Base-by-base conservation (phyloP, 129 eudicot species). In the Centrapalus pauciflorus region DNA sequence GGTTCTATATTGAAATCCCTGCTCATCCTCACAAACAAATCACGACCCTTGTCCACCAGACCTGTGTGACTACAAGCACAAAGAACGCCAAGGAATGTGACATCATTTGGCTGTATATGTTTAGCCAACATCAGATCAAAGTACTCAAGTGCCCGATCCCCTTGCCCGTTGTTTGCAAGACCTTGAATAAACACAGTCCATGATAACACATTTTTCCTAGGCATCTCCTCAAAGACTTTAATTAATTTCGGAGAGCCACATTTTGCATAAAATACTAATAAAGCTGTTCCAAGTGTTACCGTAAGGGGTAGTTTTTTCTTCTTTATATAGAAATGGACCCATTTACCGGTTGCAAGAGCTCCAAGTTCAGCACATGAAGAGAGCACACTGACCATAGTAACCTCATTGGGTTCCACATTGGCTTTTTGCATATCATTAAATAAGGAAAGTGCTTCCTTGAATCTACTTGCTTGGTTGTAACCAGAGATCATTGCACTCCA, bases 401-500 rank as follows among this genome's bases (percentile, higher is more conserved):
- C 76, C 76, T 79, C 83, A 59, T 77, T 79, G 7, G 81, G 78
- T 68, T 73, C 83, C 65, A 79, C 78, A 57, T 71, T 66, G 3
- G 81, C 77, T n/a, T 73, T 51, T 55, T 78, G 69, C 95, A 87
- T 87, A 61, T 77, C 72, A 49, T 76, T 77, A 21, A 84, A 81
- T 52, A 81, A 21, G 9, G 66, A 62, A 65, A 87, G 80, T 20
- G 95, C 87, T 61, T 87, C 95, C 19, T 66, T 79, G 57, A 81
- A 77, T 57, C 79, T 67, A 45, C 71, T 70, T 33, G 79, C 78
- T 54, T 87, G 90, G 40, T 57, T 80, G 32, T 67, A 81, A 27
- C 90, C 95, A 20, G 87, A 76, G 11, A 87, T 83, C 83, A 79
- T 80, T 25, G 91, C 88, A 69, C 86, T 84, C 90, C 91, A 88